phyloP scores from a whole-genome alignment of 2,329 filamentous ascomycete species.

The Epichloe festucae region DNA sequence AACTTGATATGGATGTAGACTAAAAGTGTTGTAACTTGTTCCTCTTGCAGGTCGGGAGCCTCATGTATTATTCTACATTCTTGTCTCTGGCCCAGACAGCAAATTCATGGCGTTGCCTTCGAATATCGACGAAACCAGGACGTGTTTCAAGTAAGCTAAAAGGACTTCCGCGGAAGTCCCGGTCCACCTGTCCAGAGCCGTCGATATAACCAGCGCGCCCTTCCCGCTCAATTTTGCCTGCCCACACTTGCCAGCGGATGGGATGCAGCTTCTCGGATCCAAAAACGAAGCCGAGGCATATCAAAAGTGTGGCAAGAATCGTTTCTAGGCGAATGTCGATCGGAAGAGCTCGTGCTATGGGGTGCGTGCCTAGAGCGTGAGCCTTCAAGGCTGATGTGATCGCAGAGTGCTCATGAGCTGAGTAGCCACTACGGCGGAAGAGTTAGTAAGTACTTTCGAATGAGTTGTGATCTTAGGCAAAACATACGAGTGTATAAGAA shows the following conservation, averaged over 20 bases:
- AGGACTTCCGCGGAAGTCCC: conserved; percentile 62
- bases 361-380: conserved; percentile 27
- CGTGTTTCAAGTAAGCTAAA: conserved; percentile 69
- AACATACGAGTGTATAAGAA: conserved; percentile 77
- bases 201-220: conserved; percentile 46
- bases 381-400: conserved; percentile 47
- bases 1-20: no score
- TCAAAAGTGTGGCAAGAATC: conserved; percentile 62
- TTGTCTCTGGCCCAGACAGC: conserved; percentile 51
- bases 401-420: conserved; percentile 79
- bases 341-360: conserved; percentile 45
- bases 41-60: no score
- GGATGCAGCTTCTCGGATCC: conserved; percentile 69
- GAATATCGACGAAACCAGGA: conserved; percentile 77
- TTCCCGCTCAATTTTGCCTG: conserved; percentile 70
- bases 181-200: conserved; percentile 52
- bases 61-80: conserved; percentile 5
- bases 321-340: conserved; percentile 83
- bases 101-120: conserved; percentile 69
- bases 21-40: no score
- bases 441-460: conserved; percentile 7
- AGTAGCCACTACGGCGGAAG: conserved; percentile 63
- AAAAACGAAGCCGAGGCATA: conserved; percentile 72
- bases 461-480: not conserved
- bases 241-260: conserved; percentile 73